Evolutionary conservation across 257 asterid genomes (phyloP).

Genomic region (Cruciata laevipes): DNA sequence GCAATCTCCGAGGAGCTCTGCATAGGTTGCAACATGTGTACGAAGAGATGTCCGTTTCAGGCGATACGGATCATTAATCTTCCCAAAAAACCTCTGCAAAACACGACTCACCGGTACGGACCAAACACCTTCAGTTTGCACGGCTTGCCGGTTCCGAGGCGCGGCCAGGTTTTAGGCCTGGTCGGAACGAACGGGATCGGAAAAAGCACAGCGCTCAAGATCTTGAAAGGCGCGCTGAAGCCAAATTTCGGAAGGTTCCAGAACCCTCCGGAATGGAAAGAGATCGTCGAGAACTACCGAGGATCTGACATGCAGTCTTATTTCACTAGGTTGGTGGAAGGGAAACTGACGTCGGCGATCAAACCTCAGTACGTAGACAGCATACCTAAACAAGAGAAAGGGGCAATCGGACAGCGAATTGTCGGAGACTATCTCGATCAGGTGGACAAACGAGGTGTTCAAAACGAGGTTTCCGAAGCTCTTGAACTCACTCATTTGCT

Average conservation of each 20-base stretch:
- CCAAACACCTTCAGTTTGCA: not conserved
- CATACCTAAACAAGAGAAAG: slow-evolving; percentile 95
- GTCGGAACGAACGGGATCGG: slow-evolving; percentile 99
- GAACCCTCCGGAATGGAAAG: slow-evolving; percentile 99
- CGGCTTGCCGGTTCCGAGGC: slow-evolving; percentile 94
- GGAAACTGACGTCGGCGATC: slow-evolving; percentile 89
- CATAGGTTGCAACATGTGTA: not conserved
- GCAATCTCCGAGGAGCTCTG: not conserved
- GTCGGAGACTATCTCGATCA: slow-evolving; percentile 90
- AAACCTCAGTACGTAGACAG: slow-evolving; percentile 98
- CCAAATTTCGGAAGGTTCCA: slow-evolving; percentile 96
- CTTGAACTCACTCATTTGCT: slow-evolving; percentile 85
- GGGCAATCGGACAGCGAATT: slow-evolving; percentile 23
- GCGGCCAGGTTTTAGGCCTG: slow-evolving; percentile 98
- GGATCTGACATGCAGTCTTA: slow-evolving; percentile 96
- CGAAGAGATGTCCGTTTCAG: not conserved
- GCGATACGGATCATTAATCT: not conserved
- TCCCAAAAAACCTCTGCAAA: not conserved
- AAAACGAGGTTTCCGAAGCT: slow-evolving; percentile 57
- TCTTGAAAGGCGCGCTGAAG: slow-evolving; percentile 87
- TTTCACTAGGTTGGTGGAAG: slow-evolving; percentile 91
- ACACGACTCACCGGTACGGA: not conserved
- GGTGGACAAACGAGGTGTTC: slow-evolving; percentile 80
- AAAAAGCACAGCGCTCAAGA: slow-evolving; percentile 84
- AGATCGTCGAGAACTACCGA: slow-evolving; percentile 82